Conservation (phyloP, 495 filamentous ascomycete species). For the Oidiodendron maius region DNA sequence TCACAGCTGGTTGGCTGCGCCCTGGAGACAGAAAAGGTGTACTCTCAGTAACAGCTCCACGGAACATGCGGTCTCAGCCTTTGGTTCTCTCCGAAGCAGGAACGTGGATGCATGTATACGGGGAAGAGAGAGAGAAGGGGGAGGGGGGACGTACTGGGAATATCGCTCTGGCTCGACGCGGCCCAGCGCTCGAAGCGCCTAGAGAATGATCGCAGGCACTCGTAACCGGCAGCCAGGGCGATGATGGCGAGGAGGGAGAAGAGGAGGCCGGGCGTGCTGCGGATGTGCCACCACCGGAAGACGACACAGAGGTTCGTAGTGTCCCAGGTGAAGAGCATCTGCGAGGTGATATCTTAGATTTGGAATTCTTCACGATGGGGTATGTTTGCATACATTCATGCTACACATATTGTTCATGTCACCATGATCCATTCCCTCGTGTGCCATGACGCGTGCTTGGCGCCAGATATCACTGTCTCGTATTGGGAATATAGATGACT, state of each 20-base stretch:
- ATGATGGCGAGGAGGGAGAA: constrained; percentile 78
- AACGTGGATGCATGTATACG: not conserved
- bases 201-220: constrained; percentile 70
- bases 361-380: not conserved
- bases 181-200: constrained; percentile 68
- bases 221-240: constrained; percentile 81
- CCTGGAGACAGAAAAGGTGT: constrained; percentile 48
- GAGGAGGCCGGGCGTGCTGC: constrained; percentile 62
- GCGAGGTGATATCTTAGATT: constrained; percentile 2
- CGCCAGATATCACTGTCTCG: no score
- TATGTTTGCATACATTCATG: constrained; percentile 61
- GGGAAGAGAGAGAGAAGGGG: constrained; percentile 1
- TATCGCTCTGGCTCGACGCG: constrained; percentile 41
- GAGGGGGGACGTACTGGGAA: constrained; percentile 47
- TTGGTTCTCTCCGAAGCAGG: constrained; percentile 1
- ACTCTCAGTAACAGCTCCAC: constrained; percentile 41
- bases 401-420: constrained; percentile 54
- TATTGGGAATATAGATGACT: no score
- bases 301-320: constrained; percentile 90
- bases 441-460: no score
- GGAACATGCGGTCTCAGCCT: constrained; percentile 16
- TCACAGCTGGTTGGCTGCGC: constrained; percentile 48
- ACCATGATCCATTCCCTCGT: constrained; percentile 49
- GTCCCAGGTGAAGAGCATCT: constrained; percentile 98
- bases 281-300: constrained; percentile 86